Evolutionary conservation across 257 asterid species (phyloP).

Genomic region (Lithospermum erythrorhizon): DNA sequence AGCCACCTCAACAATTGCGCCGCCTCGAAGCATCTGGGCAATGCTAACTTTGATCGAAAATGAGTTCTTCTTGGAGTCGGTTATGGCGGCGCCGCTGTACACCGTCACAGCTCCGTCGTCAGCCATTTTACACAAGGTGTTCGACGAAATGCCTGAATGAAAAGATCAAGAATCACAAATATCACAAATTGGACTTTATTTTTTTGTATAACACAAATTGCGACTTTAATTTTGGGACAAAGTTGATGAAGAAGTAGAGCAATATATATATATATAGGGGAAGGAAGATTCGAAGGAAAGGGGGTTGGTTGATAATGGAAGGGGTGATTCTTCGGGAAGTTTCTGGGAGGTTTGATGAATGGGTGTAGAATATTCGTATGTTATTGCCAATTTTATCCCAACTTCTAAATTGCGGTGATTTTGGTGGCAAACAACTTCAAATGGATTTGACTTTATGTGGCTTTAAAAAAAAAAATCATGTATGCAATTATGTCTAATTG

Average conservation of each 20-base stretch:
- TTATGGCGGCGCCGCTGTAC: slow-evolving; percentile 53
- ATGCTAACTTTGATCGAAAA: slow-evolving; percentile 64
- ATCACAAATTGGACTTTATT: neutral
- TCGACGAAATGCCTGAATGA: slow-evolving; percentile 20
- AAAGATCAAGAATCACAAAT: neutral
- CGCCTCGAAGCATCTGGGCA: slow-evolving; percentile 83
- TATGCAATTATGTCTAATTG: too few relatives aligned
- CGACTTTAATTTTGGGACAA: neutral
- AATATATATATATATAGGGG: neutral
- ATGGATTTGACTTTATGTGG: slow-evolving; percentile 16
- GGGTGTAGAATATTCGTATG: slow-evolving; percentile 27
- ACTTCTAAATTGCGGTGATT: too few relatives aligned
- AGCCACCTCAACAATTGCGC: slow-evolving; percentile 58
- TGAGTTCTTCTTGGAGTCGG: slow-evolving; percentile 53
- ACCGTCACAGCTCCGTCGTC: slow-evolving; percentile 71
- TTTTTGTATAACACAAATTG: too few relatives aligned
- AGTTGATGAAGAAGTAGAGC: neutral
- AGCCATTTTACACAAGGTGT: slow-evolving; percentile 32
- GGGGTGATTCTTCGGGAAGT: slow-evolving; percentile 34
- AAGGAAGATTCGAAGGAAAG: slow-evolving; percentile 2
- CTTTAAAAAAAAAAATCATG: slow-evolving; percentile 19
- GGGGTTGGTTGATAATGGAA: slow-evolving; percentile 6
- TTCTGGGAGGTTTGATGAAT: slow-evolving; percentile 18
- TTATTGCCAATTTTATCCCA: too few relatives aligned
- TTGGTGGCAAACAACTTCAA: neutral